These are phyloP conservation scores for Meyerozyma elateridarum DNA, from an alignment of 1,139 yeast genomes.

Conservation along the genomic window DNA sequence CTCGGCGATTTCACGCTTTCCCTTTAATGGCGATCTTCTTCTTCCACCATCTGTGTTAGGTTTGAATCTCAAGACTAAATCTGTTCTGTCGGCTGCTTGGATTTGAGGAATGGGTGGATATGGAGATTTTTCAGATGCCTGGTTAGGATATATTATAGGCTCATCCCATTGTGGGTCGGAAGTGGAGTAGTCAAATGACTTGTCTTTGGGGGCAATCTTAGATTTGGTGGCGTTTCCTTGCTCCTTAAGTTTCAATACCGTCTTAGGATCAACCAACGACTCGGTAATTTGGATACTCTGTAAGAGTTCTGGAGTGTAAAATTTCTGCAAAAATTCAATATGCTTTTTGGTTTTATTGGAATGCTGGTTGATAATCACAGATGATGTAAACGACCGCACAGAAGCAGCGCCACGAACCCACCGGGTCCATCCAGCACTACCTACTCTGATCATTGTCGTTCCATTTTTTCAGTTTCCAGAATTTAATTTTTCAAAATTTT, in stretches of 20 bases:
- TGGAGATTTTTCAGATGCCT: conserved; percentile 35
- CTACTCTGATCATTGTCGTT: conserved; percentile 6
- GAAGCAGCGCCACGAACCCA: background rate
- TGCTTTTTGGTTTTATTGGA: conserved; percentile 35
- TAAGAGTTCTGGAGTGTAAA: conserved; percentile 71
- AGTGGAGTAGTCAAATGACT: conserved; percentile 25
- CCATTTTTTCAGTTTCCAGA: no score
- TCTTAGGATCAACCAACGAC: conserved; percentile 61
- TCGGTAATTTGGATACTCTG: conserved; percentile 82
- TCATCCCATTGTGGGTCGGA: conserved; percentile 45
- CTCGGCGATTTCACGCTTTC: conserved; percentile 38
- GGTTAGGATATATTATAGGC: conserved; percentile 45
- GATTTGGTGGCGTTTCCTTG: conserved; percentile 30
- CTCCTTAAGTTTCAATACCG: conserved; percentile 27
- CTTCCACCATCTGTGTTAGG: conserved; percentile 13
- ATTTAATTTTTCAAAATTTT: no score
- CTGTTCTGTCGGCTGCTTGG: conserved; percentile 37
- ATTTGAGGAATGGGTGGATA: conserved; percentile 41
- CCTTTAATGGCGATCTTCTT: conserved; percentile 16
- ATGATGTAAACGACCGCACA: background rate
- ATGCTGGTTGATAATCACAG: conserved; percentile 4
- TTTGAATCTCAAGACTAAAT: conserved; percentile 34
- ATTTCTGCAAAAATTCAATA: conserved; percentile 57
- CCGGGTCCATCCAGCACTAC: conserved; percentile 3
- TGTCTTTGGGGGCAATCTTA: conserved; percentile 27